Evolutionary conservation across 352 stramenopile genomes (phyloP).

Genomic region (Bremia lactucae): DNA sequence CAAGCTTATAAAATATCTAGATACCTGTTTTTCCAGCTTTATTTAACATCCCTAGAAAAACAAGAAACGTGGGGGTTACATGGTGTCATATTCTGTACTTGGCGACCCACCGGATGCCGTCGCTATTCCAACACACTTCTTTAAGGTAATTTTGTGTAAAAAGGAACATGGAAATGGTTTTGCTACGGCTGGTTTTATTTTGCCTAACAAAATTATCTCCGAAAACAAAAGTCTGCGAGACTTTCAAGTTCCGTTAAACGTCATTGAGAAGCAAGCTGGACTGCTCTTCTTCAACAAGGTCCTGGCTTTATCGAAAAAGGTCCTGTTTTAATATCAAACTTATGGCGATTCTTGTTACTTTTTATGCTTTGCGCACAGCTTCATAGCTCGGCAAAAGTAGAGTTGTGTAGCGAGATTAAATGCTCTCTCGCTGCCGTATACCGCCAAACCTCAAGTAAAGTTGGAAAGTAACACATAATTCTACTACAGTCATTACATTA

Average conservation of each 20-base stretch:
- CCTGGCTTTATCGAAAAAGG: background rate
- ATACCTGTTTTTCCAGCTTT: background rate
- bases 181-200: conserved; percentile 87
- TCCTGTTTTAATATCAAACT: background rate
- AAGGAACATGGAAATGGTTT: conserved; percentile 37
- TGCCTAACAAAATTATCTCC: conserved; percentile 85
- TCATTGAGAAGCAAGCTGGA: conserved; percentile 89
- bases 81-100: conserved; percentile 67
- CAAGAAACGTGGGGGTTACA: conserved; percentile 49
- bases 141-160: conserved; percentile 87
- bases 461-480: conserved; percentile 7
- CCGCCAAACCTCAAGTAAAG: conserved; percentile 22
- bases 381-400: conserved; percentile 27
- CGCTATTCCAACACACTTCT: conserved; percentile 93
- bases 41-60: conserved; percentile 33
- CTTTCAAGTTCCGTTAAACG: conserved; percentile 84
- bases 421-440: conserved; percentile 47
- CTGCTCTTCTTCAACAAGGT: conserved; percentile 91
- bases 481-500: background rate
- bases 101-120: conserved; percentile 82
- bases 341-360: background rate
- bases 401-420: conserved; percentile 60
- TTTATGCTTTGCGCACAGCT: conserved; percentile 32
- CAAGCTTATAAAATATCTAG: background rate
- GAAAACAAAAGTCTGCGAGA: conserved; percentile 66